Evolutionary conservation across 345 rosid genomes (phyloP).

Genomic region (Eucalyptus regnans): DNA sequence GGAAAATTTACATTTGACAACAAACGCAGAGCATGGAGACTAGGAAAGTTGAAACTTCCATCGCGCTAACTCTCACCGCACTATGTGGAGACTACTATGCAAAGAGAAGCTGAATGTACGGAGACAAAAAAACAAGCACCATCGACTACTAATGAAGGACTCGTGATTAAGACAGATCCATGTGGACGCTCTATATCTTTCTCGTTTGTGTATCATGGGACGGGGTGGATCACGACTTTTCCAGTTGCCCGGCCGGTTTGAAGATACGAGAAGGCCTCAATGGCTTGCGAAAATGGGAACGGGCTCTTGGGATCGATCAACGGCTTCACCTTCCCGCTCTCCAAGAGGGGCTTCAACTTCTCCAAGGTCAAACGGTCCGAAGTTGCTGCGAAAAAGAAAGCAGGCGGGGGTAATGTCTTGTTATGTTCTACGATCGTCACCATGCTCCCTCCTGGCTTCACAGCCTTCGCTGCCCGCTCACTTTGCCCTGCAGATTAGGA

Average conservation of each 20-base stretch:
- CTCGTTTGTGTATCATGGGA: not conserved
- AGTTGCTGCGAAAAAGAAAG: slow-evolving; percentile 65
- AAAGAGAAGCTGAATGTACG: not conserved
- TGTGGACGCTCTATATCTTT: not conserved
- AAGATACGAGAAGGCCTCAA: slow-evolving; percentile 58
- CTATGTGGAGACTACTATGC: not conserved
- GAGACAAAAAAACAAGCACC: not conserved
- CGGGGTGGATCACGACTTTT: slow-evolving; percentile 55
- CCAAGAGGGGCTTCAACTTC: slow-evolving; percentile 69
- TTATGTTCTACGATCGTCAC: slow-evolving; percentile 36
- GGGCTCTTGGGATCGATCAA: slow-evolving; percentile 72
- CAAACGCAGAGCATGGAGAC: not conserved
- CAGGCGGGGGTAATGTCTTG: slow-evolving; percentile 70
- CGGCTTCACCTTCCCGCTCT: slow-evolving; percentile 63
- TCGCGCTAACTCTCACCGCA: not conserved
- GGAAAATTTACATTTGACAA: not conserved
- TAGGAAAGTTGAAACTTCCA: not conserved
- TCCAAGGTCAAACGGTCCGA: slow-evolving; percentile 50
- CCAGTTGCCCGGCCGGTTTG: slow-evolving; percentile 73
- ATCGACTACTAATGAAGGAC: not conserved
- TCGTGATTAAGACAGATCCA: not conserved
- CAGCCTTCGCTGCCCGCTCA: slow-evolving; percentile 61
- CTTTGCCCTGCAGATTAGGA: slow-evolving; percentile 41
- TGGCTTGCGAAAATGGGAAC: slow-evolving; percentile 43
- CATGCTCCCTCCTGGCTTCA: slow-evolving; percentile 78